Base-by-base conservation (phyloP, 2,329 filamentous ascomycete genomes). In the Elsinoe perseae region DNA sequence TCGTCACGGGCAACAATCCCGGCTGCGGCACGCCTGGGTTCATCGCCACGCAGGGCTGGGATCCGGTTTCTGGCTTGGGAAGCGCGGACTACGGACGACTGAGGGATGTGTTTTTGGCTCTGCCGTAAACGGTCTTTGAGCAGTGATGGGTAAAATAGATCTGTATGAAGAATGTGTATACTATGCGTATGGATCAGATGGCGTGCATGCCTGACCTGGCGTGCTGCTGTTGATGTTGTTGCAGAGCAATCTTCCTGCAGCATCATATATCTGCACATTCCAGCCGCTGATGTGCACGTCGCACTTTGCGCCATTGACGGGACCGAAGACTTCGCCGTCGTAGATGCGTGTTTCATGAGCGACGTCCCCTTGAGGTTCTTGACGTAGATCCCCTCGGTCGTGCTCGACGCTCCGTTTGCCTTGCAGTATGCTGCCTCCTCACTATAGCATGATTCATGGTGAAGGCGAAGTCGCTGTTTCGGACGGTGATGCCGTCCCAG, bases 391-490 rank as follows among this genome's bases (percentile, higher is more conserved):
- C 61, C 71, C 0, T 64, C 67, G 28, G 75, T 58, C 2, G 63
- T 58, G 1, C 71, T 70, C 30, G 65, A 65, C 4, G 68, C 68
- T 1, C 71, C 70, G 52, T 70, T 61, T 0, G 64, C 57, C 1
- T 62, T 58, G 57, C 73, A 75, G 54, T 74, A 73, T 7, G 57
- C 58, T 0, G 56, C 64, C 18, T 70, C 64, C 21, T 69, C 69
- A 18, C 64, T 65, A 57, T 75, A 77, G 57, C 73, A 76, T 56
- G 69, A 74, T 60, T 74, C 70, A 77, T 72, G 58, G 75, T 73
- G 60, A 75, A 67, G 3, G 72, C 74, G 58, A 75, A 75, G 55
- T 74, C 72, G 56, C 66, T 70, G 10, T 66, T 64, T 1, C 69
- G 60, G 4, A 75, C 68, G 0, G 64, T 68, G 16, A 77, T 64